These are phyloP conservation scores for Diplocarpon rosae DNA, from an alignment of 2,329 filamentous ascomycete species.

Conservation along the genomic window DNA sequence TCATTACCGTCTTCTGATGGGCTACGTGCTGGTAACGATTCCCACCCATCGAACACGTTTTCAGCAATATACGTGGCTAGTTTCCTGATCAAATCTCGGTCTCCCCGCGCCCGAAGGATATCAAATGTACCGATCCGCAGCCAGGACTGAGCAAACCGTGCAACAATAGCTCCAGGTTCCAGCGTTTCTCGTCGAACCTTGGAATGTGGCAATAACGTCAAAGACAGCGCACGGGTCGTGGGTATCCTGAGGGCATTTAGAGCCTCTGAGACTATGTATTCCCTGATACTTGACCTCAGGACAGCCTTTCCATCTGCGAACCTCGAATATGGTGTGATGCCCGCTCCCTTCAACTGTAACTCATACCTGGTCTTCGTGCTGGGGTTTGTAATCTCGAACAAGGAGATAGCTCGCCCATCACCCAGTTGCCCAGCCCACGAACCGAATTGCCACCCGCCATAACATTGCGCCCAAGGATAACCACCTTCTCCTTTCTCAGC, in stretches of 20 bases:
- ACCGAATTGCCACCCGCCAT: slow-evolving; percentile 73
- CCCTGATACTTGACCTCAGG: slow-evolving; percentile 80
- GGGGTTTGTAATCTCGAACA: slow-evolving; percentile 82
- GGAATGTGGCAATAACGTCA: slow-evolving; percentile 64
- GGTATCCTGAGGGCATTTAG: slow-evolving; percentile 80
- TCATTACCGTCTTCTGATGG: slow-evolving; percentile 39
- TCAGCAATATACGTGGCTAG: slow-evolving; percentile 78
- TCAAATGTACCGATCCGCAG: slow-evolving; percentile 93
- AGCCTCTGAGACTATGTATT: slow-evolving; percentile 86
- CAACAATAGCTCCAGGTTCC: slow-evolving; percentile 87
- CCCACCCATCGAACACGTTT: slow-evolving; percentile 81
- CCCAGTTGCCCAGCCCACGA: slow-evolving; percentile 94
- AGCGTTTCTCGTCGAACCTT: slow-evolving; percentile 67
- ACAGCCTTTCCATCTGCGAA: slow-evolving; percentile 96
- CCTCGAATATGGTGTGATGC: slow-evolving; percentile 84
- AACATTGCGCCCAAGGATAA: slow-evolving; percentile 98
- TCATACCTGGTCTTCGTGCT: slow-evolving; percentile 67
- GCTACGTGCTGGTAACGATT: slow-evolving; percentile 56
- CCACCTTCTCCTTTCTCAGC: slow-evolving; percentile 54
- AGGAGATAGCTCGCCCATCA: slow-evolving; percentile 84
- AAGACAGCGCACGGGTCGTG: slow-evolving; percentile 72
- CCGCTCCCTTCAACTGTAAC: slow-evolving; percentile 88
- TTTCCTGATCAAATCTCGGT: slow-evolving; percentile 60
- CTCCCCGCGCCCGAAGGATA: slow-evolving; percentile 70
- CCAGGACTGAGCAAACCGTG: slow-evolving; percentile 86